phyloP scores from a whole-genome alignment of 768 basidiomycete genomes.

The Phlebiopsis flavidoalba region DNA sequence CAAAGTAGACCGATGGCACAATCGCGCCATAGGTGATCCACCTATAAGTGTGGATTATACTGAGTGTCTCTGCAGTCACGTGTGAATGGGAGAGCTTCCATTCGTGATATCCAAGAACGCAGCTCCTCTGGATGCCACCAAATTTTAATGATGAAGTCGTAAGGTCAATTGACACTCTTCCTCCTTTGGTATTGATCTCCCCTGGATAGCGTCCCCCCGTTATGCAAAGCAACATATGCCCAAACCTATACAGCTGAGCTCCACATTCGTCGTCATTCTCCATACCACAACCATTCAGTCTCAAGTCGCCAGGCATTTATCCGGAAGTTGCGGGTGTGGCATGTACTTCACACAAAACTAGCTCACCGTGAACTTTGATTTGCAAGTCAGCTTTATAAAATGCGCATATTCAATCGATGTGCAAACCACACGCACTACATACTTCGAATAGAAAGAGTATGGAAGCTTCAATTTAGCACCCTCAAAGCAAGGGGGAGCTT shows the following conservation, averaged over 20 bases:
- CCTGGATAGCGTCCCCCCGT: conserved; percentile 37
- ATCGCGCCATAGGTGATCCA: conserved; percentile 71
- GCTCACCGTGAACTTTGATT: conserved; percentile 55
- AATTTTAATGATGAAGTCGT: conserved; percentile 70
- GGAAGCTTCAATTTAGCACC: conserved; percentile 61
- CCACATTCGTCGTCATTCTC: conserved; percentile 65
- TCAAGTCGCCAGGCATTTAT: conserved; percentile 68
- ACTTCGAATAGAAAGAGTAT: conserved; percentile 81
- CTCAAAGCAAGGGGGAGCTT: conserved; percentile 45
- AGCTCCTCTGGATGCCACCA: conserved; percentile 78
- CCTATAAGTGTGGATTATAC: conserved; percentile 12
- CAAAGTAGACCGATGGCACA: conserved; percentile 56
- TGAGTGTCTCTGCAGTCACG: not conserved
- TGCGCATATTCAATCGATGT: not conserved
- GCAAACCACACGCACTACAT: conserved; percentile 28
- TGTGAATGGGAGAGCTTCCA: conserved; percentile 37
- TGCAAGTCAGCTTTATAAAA: not conserved
- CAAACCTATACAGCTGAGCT: conserved; percentile 14
- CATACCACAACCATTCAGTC: conserved; percentile 71
- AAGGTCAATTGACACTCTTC: conserved; percentile 65
- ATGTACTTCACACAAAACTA: not conserved
- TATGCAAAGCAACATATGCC: too few species aligned
- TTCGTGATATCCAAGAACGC: conserved; percentile 75
- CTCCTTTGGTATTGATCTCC: conserved; percentile 52
- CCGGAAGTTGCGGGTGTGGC: not conserved